Percentiles rank a stretch among this genome's conserved stretches.
Conservation (phyloP, 495 filamentous ascomycete genomes). For the Lasiosphaeria ovina region DNA sequence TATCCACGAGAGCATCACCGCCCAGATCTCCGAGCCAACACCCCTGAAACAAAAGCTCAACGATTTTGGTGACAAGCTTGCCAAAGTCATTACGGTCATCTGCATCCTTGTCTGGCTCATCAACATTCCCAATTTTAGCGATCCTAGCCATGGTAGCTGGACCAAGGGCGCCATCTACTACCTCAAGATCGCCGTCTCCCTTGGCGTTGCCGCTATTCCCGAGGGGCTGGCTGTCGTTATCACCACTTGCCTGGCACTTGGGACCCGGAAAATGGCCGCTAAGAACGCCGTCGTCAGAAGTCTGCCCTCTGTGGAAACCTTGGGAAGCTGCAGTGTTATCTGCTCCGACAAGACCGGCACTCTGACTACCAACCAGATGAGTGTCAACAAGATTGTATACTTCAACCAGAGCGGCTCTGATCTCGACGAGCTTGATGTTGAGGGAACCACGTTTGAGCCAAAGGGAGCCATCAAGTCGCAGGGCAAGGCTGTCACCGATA, state of each 20-base stretch:
- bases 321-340: constrained; percentile 98
- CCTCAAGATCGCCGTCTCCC: constrained; percentile 97
- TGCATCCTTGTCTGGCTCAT: constrained; percentile 97
- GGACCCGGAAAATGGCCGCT: constrained; percentile 96
- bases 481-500: constrained; percentile 66
- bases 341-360: constrained; percentile 99
- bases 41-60: constrained; percentile 98
- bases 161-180: constrained; percentile 99
- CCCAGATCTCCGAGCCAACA: constrained; percentile 96
- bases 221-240: constrained; percentile 98
- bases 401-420: constrained; percentile 68
- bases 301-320: constrained; percentile 93
- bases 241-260: constrained; percentile 91
- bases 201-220: constrained; percentile 96
- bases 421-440: constrained; percentile 84
- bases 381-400: constrained; percentile 88
- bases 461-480: constrained; percentile 66
- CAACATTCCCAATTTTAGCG: constrained; percentile 95
- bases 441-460: constrained; percentile 92
- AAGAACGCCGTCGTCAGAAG: constrained; percentile 97
- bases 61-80: constrained; percentile 93
- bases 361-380: constrained; percentile 99
- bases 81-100: constrained; percentile 97
- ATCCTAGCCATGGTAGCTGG: constrained; percentile 90
- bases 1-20: constrained; percentile 97